Percentiles rank a stretch among this genome's conserved stretches.
phyloP scores from a whole-genome alignment of 2,329 filamentous ascomycete genomes.

The Apiospora phragmitis region DNA sequence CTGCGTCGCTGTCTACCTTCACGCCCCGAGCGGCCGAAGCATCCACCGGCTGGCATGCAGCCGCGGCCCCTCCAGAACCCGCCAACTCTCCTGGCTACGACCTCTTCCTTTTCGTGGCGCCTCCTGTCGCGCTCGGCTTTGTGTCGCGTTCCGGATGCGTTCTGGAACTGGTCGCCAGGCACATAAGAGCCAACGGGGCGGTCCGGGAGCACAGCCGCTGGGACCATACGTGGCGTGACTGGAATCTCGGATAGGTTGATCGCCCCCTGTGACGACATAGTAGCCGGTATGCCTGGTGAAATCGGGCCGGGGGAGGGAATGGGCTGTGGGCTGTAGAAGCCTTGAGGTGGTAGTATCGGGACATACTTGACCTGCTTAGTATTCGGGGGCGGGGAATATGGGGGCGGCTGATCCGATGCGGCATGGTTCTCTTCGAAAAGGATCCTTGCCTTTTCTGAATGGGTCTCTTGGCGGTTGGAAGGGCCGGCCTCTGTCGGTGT shows the following conservation, averaged over 20 bases:
- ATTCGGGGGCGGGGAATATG: constrained; percentile 52
- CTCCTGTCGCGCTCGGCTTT: constrained; percentile 53
- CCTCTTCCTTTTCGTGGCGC: constrained; percentile 67
- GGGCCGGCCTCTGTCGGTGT: constrained; percentile 29
- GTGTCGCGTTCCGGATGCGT: constrained; percentile 41
- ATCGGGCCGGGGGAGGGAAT: constrained; percentile 61
- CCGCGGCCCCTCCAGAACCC: constrained; percentile 66
- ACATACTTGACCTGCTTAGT: constrained; percentile 50
- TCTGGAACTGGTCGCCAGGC: constrained; percentile 44
- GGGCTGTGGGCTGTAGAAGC: constrained; percentile 46
- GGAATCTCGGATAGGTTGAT: constrained; percentile 63
- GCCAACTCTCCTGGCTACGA: constrained; percentile 55
- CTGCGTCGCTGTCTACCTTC: constrained; percentile 65
- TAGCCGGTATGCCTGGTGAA: constrained; percentile 61
- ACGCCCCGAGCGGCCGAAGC: constrained; percentile 62
- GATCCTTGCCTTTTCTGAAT: constrained; percentile 40
- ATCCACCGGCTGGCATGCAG: constrained; percentile 63
- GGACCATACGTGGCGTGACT: constrained; percentile 37
- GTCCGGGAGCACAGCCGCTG: constrained; percentile 39
- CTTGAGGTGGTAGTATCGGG: constrained; percentile 58
- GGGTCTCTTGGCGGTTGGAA: constrained; percentile 22
- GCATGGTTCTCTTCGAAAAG: constrained; percentile 38
- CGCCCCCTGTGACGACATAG: constrained; percentile 62
- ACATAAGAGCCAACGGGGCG: constrained; percentile 46
- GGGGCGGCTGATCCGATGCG: constrained; percentile 49